Conservation (phyloP, 148 eudicot species). For the Talinum fruticosum region DNA sequence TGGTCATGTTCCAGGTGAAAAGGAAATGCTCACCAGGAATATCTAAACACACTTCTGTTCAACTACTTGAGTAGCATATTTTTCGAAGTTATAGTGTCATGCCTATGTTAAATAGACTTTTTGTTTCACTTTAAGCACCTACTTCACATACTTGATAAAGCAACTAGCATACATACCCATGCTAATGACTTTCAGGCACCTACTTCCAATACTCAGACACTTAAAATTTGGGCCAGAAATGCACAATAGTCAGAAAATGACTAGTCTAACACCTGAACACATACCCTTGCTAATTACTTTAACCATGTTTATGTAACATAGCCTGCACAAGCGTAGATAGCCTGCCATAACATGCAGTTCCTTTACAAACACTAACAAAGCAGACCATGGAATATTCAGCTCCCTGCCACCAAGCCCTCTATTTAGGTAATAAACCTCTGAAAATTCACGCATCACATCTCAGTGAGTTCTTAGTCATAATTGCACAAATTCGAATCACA, state of each 20-base stretch:
- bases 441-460: not conserved
- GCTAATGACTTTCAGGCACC: too few relatives aligned
- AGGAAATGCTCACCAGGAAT: not conserved
- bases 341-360: not conserved
- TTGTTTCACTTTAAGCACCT: not conserved
- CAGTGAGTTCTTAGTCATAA: too few relatives aligned
- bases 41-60: not conserved
- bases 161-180: not conserved
- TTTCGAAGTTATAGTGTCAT: not conserved
- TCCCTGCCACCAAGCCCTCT: not conserved
- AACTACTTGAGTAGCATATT: not conserved
- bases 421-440: not conserved
- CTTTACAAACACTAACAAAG: not conserved
- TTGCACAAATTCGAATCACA: not conserved
- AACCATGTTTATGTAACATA: not conserved
- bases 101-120: not conserved
- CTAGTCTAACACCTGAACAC: not conserved
- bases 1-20: constrained; percentile 6
- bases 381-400: not conserved
- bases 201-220: too few relatives aligned
- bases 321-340: not conserved
- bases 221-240: not conserved
- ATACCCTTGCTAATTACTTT: not conserved
- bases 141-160: not conserved
- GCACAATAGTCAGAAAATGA: not conserved